Conservation (phyloP, 768 basidiomycete species). For the Collybia sp. region DNA sequence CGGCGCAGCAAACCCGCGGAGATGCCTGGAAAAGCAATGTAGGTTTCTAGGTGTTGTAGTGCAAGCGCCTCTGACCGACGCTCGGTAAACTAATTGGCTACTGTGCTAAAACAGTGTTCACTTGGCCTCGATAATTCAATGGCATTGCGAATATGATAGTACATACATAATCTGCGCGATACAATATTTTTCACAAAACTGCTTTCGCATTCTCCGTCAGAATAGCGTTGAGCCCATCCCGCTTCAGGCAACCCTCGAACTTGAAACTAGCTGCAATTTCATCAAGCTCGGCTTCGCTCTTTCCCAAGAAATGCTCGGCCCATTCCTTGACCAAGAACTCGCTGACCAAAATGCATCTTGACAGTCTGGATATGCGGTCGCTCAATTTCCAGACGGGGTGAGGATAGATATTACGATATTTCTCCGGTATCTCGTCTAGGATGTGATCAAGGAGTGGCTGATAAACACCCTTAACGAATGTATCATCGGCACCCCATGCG, state of each 20-base stretch:
- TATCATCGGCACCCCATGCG: slow-evolving; percentile 72
- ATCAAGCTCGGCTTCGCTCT: slow-evolving; percentile 59
- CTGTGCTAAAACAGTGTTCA: neutral
- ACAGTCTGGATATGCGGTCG: slow-evolving; percentile 49
- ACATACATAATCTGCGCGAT: neutral
- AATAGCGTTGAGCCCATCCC: slow-evolving; percentile 61
- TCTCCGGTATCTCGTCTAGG: slow-evolving; percentile 44
- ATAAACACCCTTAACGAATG: slow-evolving; percentile 52
- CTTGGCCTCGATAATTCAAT: too few relatives aligned
- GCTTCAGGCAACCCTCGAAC: slow-evolving; percentile 63
- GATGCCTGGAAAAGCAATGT: slow-evolving; percentile 26
- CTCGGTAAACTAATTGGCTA: neutral
- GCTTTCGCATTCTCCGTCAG: slow-evolving; percentile 37
- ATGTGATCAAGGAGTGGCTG: slow-evolving; percentile 63
- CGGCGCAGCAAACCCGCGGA: slow-evolving; percentile 11
- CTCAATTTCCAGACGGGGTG: slow-evolving; percentile 58
- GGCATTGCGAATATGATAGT: neutral
- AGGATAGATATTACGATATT: slow-evolving; percentile 56
- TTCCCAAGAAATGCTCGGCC: slow-evolving; percentile 64
- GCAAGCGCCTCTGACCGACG: neutral
- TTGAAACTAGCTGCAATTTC: slow-evolving; percentile 71
- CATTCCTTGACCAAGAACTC: slow-evolving; percentile 73
- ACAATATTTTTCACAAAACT: slow-evolving; percentile 10
- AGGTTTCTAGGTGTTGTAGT: slow-evolving; percentile 9
- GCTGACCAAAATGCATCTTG: slow-evolving; percentile 63